Percentiles rank a stretch among this genome's conserved stretches.
phyloP scores from a whole-genome alignment of 148 eudicot genomes.

The Tetragonia tetragonoides region DNA sequence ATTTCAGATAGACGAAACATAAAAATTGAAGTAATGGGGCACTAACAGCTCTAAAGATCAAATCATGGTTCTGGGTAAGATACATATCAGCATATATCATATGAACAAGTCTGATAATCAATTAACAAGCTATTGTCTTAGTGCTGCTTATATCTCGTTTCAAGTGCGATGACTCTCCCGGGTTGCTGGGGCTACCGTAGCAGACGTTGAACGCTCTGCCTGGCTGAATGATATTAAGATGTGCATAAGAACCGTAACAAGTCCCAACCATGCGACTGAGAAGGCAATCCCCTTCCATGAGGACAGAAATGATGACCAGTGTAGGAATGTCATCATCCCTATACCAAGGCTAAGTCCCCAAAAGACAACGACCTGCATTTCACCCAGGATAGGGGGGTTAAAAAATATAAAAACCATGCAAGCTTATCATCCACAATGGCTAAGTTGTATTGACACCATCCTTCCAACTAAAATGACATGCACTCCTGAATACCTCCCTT shows the following conservation, averaged over 20 bases:
- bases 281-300: constrained; percentile 79
- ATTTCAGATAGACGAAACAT: neutral
- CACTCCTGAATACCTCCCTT: neutral
- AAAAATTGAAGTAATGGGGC: constrained; percentile 12
- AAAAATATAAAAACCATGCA: too few species aligned
- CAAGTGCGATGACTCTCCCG: constrained; percentile 20
- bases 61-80: neutral
- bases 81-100: constrained; percentile 15
- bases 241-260: constrained; percentile 73
- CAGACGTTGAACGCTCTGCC: constrained; percentile 78
- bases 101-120: constrained; percentile 8
- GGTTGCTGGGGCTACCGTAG: constrained; percentile 53
- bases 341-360: constrained; percentile 54
- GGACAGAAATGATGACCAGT: constrained; percentile 62
- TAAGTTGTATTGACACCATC: neutral
- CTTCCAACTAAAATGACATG: neutral
- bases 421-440: too few species aligned
- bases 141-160: constrained; percentile 31
- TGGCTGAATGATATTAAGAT: constrained; percentile 71
- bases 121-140: constrained; percentile 16
- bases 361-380: constrained; percentile 51
- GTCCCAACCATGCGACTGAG: constrained; percentile 44
- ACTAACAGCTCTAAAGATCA: constrained; percentile 10
- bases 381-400: neutral
- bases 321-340: constrained; percentile 54